Conservation (phyloP, 768 basidiomycete species). For the Myochromella boudieri region DNA sequence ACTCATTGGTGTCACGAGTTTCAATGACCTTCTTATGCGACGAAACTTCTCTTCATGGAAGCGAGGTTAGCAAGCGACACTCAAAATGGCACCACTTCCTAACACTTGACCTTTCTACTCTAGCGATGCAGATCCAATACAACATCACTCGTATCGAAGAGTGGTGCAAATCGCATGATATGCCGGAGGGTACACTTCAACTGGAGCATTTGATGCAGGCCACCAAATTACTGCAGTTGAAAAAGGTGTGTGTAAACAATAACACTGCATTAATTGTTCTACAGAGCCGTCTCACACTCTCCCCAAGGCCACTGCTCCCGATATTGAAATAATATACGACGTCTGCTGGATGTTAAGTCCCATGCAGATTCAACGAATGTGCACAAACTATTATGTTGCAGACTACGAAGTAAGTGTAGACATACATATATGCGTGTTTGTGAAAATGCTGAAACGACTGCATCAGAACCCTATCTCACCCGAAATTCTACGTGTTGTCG, state of each 20-base stretch:
- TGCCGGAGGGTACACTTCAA: constrained; percentile 98
- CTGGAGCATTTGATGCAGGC: constrained; percentile 99
- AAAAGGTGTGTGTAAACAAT: constrained; percentile 63
- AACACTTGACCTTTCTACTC: constrained; percentile 1
- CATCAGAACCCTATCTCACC: constrained; percentile 91
- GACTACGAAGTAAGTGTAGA: constrained; percentile 83
- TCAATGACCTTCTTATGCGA: constrained; percentile 98
- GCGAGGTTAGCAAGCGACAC: constrained; percentile 58
- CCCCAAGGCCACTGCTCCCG: constrained; percentile 89
- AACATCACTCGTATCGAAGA: constrained; percentile 97
- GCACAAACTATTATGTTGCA: constrained; percentile 97
- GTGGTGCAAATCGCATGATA: constrained; percentile 99
- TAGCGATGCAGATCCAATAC: constrained; percentile 99
- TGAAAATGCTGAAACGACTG: constrained; percentile 6
- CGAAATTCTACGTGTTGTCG: constrained; percentile 95
- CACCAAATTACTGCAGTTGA: constrained; percentile 94
- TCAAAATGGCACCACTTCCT: background rate
- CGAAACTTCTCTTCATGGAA: constrained; percentile 99
- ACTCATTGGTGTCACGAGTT: constrained; percentile 93
- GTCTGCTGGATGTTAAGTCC: constrained; percentile 99
- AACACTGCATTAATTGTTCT: background rate
- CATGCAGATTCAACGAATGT: constrained; percentile 99
- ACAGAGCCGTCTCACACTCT: constrained; percentile 9
- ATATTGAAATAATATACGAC: constrained; percentile 98
- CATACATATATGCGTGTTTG: background rate